Evolutionary conservation across 352 stramenopile genomes (phyloP), one percentile per base, ranked within the genome.

Genomic region (Pythium biforme): DNA sequence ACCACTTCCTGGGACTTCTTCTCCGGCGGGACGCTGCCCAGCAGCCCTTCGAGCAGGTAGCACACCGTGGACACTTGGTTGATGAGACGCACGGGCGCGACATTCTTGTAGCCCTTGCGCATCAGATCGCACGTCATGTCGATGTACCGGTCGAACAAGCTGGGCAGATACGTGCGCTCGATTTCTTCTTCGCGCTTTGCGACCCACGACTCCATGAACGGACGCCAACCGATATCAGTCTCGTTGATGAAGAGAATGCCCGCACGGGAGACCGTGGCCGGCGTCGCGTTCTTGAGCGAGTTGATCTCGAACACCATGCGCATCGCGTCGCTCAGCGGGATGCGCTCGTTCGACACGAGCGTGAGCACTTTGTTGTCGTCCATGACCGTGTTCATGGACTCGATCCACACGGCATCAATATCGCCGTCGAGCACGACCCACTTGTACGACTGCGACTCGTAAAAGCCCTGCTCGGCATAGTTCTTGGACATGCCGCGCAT

Each of bases 301-400:
- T 95, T 95, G 62, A 96, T 95, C 66, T 96, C 88, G 50, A 96
- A 96, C 31, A 96, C 81, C 88, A 96, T 96, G n/a, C 86, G 77
- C 88, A 96, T 96, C 0, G 86, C 86, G 22, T 73, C 67, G 29
- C 83, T 95, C 29, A 95, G 50, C 3, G 88, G 86, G 19, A 95
- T 96, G 3, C 88, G 81, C 58, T 96, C 88, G 49, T 96, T 96
- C 15, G 83, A 94, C 41, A 95, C 88, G 0, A 98, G 75, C 10
- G 95, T 98, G 1, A 98, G 76, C 55, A 98, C 89, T 49, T 97
- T 97, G 73, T 98, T 98, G 58, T 98, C 95, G 59, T 98, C 95
- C 95, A 99, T 98, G 66, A 99, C 96, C 0, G 91, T 98, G 74
- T 99, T 99, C 95, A 99, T 98, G 2, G 72, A 88, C 54, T 96